These are phyloP conservation scores for Grosmannia huntii DNA, from an alignment of 2,329 filamentous ascomycete genomes.

Conservation along the genomic window DNA sequence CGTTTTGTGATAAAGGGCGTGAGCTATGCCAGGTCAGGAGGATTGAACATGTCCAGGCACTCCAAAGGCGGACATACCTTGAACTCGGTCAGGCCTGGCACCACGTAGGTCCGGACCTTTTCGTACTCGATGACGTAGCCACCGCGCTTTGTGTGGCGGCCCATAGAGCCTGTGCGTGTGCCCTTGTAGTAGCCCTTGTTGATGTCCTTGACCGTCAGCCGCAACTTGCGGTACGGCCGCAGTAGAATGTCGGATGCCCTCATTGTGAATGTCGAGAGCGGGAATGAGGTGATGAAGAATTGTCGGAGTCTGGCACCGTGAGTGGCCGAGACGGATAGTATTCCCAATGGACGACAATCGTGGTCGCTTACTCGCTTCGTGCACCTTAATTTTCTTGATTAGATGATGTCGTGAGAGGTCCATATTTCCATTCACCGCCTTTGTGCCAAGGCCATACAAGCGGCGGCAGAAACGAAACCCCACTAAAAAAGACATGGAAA, in stretches of 20 bases:
- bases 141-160: conserved; percentile 70
- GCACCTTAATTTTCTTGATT: not conserved
- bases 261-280: conserved; percentile 31
- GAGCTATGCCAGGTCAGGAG: conserved; percentile 39
- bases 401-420: not conserved
- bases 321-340: not conserved
- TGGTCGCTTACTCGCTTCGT: not conserved
- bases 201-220: conserved; percentile 84
- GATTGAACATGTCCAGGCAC: too few relatives aligned
- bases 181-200: conserved; percentile 97
- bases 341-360: not conserved
- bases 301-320: not conserved
- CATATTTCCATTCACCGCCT: conserved; percentile 8
- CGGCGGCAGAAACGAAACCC: conserved; percentile 10
- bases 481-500: conserved; percentile 8
- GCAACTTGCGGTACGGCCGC: conserved; percentile 58
- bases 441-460: not conserved
- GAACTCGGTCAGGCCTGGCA: conserved; percentile 53
- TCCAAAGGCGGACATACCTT: conserved; percentile 37
- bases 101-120: conserved; percentile 85
- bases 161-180: conserved; percentile 78
- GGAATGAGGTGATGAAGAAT: not conserved
- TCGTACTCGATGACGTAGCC: conserved; percentile 72
- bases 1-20: conserved; percentile 63
- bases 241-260: conserved; percentile 55